These are phyloP conservation scores for Trichoderma koningiopsis DNA, from an alignment of 2,329 filamentous ascomycete genomes.

Conservation along the genomic window DNA sequence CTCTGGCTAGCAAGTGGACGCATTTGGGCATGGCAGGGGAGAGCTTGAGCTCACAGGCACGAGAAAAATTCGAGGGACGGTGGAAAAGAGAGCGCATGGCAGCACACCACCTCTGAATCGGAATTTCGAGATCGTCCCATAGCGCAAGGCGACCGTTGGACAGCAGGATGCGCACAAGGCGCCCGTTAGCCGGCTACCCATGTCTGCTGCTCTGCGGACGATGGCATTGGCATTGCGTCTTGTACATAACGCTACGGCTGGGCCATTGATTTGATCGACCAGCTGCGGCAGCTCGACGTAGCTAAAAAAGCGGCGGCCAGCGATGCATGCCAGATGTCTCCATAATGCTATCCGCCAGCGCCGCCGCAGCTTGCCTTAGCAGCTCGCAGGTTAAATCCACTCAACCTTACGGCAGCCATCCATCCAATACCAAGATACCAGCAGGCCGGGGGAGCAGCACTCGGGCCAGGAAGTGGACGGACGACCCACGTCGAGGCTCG, in stretches of 20 bases:
- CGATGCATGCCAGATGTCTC: constrained; percentile 26
- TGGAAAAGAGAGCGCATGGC: not conserved
- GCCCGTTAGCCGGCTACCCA: constrained; percentile 18
- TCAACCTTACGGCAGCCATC: constrained; percentile 21
- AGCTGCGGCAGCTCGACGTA: constrained; percentile 20
- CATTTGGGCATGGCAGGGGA: not conserved
- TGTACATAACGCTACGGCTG: constrained; percentile 12
- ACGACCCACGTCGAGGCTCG: constrained; percentile 26
- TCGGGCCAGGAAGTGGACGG: constrained; percentile 25
- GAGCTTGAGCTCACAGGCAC: not conserved
- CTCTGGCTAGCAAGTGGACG: not conserved
- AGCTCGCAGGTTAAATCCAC: constrained; percentile 24
- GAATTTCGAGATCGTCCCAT: constrained; percentile 21
- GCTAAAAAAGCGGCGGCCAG: constrained; percentile 22
- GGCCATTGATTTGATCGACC: constrained; percentile 13
- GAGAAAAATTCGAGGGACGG: not conserved
- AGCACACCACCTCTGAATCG: constrained; percentile 23
- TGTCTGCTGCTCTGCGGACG: constrained; percentile 2
- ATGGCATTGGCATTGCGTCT: not conserved
- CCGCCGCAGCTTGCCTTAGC: constrained; percentile 23
- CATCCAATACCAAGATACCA: constrained; percentile 25
- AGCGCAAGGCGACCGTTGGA: constrained; percentile 18
- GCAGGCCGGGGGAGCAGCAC: constrained; percentile 24
- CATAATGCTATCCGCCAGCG: constrained; percentile 23
- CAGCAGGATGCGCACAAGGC: constrained; percentile 19